Percentiles rank a stretch among this genome's conserved stretches.
Evolutionary conservation across 2,329 filamentous ascomycete species (phyloP).

Genomic region (Clonostachys rhizophaga): DNA sequence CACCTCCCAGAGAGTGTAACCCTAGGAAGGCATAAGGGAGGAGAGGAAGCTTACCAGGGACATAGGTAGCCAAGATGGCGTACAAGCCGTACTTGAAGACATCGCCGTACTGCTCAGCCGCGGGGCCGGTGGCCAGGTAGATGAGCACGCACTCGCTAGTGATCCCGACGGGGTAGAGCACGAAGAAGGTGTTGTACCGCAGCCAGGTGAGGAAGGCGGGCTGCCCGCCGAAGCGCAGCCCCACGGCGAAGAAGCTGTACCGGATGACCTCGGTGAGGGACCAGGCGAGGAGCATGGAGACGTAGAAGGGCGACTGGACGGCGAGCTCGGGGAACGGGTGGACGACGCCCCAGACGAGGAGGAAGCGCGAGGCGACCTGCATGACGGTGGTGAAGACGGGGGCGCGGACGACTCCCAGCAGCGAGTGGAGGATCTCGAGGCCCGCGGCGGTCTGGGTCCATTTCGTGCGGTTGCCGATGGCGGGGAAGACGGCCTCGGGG

Average conservation of each 20-base stretch:
- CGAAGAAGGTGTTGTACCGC: slow-evolving; percentile 87
- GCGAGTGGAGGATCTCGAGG: slow-evolving; percentile 79
- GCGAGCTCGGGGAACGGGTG: slow-evolving; percentile 67
- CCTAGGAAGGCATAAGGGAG: background rate
- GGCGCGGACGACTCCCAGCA: slow-evolving; percentile 76
- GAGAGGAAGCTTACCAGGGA: slow-evolving; percentile 61
- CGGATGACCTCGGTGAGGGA: slow-evolving; percentile 86
- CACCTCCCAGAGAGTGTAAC: too few species aligned
- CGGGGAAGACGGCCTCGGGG: slow-evolving; percentile 54
- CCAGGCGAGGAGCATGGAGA: slow-evolving; percentile 83
- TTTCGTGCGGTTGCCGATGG: slow-evolving; percentile 63
- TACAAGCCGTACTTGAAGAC: slow-evolving; percentile 55
- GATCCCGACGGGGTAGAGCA: slow-evolving; percentile 91
- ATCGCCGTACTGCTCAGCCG: slow-evolving; percentile 33
- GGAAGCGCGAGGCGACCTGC: slow-evolving; percentile 83
- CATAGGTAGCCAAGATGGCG: slow-evolving; percentile 66
- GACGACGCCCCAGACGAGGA: slow-evolving; percentile 85
- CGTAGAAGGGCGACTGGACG: slow-evolving; percentile 53
- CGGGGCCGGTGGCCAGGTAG: slow-evolving; percentile 61
- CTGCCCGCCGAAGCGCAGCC: slow-evolving; percentile 52
- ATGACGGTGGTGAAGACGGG: slow-evolving; percentile 81
- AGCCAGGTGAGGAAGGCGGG: slow-evolving; percentile 71
- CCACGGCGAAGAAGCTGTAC: slow-evolving; percentile 85
- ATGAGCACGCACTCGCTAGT: slow-evolving; percentile 81
- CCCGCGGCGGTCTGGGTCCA: slow-evolving; percentile 80